Percentiles rank a stretch among this genome's conserved stretches.
Conservation (phyloP, 2,329 filamentous ascomycete species). For the Colletotrichum eremochloae region DNA sequence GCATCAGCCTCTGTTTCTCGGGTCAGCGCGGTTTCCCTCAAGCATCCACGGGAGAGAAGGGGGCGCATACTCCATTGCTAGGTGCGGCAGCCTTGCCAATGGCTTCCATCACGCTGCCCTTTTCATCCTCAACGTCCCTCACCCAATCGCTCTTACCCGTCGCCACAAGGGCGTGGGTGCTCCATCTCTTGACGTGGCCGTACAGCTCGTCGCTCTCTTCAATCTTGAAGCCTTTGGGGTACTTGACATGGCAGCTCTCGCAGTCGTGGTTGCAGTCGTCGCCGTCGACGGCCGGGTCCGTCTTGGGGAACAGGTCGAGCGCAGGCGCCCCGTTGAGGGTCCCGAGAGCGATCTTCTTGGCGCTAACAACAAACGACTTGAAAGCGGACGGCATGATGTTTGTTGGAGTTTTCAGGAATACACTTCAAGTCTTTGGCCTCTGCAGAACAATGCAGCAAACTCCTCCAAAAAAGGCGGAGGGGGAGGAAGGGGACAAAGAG, state of each 20-base stretch:
- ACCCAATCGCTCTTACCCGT: constrained; percentile 98
- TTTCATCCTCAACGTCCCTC: constrained; percentile 87
- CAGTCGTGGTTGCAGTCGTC: constrained; percentile 93
- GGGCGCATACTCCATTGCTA: constrained; percentile 72
- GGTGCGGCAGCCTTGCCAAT: constrained; percentile 71
- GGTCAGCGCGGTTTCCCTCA: constrained; percentile 23
- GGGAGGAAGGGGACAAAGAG: background rate
- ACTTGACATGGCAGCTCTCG: constrained; percentile 81
- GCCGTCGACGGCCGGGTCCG: constrained; percentile 82
- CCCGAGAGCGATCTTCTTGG: constrained; percentile 52
- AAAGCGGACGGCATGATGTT: constrained; percentile 57
- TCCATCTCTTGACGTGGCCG: constrained; percentile 87
- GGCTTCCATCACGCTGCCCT: constrained; percentile 86
- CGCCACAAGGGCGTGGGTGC: constrained; percentile 89
- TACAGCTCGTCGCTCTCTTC: constrained; percentile 85
- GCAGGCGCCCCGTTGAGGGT: constrained; percentile 45
- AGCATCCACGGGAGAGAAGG: background rate
- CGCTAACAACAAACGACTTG: constrained; percentile 55
- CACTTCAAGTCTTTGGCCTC: background rate
- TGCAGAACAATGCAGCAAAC: background rate
- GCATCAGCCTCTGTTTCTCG: constrained; percentile 79
- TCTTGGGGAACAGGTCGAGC: constrained; percentile 77
- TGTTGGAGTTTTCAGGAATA: constrained; percentile 42
- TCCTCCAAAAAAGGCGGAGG: background rate
- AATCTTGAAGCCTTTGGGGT: constrained; percentile 79